Conservation (phyloP, 148 eudicot species). For the Silene latifolia region DNA sequence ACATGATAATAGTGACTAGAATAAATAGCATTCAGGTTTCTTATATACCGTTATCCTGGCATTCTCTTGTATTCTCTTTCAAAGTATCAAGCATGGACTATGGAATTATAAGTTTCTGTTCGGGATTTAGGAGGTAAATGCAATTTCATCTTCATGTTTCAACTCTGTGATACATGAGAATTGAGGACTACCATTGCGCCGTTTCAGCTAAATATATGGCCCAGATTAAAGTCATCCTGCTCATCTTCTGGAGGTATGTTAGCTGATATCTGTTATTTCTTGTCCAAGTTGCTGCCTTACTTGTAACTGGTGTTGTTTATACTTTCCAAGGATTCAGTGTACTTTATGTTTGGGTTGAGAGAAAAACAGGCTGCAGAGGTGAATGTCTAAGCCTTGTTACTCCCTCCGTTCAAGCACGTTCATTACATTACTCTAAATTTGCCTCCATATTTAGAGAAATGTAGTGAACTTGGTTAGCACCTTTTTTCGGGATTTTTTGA, state of each 20-base stretch:
- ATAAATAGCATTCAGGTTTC: conserved; percentile 13
- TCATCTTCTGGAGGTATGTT: neutral
- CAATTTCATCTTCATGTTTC: too few relatives aligned
- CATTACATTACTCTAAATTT: too few relatives aligned
- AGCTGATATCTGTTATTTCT: neutral
- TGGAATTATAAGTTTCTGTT: conserved; percentile 3
- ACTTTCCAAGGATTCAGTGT: neutral
- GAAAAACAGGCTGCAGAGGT: conserved; percentile 5
- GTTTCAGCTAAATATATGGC: neutral
- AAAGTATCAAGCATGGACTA: neutral
- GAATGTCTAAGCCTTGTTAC: neutral
- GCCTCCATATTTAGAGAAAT: too few relatives aligned
- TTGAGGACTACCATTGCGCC: too few relatives aligned
- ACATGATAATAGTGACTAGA: conserved; percentile 8
- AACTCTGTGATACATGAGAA: too few relatives aligned
- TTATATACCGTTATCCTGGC: too few relatives aligned
- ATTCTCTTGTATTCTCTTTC: too few relatives aligned
- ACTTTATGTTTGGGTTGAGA: neutral
- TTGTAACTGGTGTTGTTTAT: neutral
- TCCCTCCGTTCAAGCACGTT: too few relatives aligned
- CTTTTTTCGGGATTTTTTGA: too few relatives aligned
- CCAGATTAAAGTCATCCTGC: neutral
- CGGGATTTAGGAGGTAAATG: neutral
- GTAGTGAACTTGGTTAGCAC: too few relatives aligned
- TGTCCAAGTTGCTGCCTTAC: neutral